Base-by-base conservation (phyloP, 225 moss, liverwort and hornwort species). In the Asterella californica region DNA sequence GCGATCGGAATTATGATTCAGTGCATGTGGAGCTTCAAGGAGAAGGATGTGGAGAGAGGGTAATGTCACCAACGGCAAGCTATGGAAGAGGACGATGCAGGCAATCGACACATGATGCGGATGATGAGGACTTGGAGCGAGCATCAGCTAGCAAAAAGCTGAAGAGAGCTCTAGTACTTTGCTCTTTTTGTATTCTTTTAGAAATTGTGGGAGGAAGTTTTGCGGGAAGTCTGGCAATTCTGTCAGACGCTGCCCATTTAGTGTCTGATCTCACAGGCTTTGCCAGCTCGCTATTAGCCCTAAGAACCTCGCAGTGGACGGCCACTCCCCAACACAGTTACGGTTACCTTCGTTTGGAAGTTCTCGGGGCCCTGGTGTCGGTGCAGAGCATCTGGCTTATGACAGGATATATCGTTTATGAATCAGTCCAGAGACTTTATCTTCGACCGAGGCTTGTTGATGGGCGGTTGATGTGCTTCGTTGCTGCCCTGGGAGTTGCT, bases 361-460 rank as follows among this genome's bases (percentile, higher is more conserved):
- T 92, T 72, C 81, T 94, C 15, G 94, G 94, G 10, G 94, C 92
- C 17, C 79, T 92, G 37, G 6, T 91, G 19, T 94, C 94, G 0
- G 89, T 92, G 63, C 91, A 91, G 80, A 84, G 91, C 22, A 92
- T 92, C 78, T 94, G 92, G 94, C 68, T 90, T 60, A 83, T 92
- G 33, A 91, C 89, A 24, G 87, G 94, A 46, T 86, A 91, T 2
- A 83, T 94, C 32, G 81, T 94, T 0, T 94, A 90, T 46, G 91
- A 94, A 77, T 92, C 89, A 55, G 85, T 91, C 61, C 47, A 85
- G n/a, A 84, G 91, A 54, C 88, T 94, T 55, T 88, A 83, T 80
- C 87, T 78, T 1, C 63, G 83, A 36, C 46, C 80, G 57, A 79
- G 86, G 9, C 79, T 90, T 49, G 86, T 86, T 0, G 75, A 93